Evolutionary conservation across 345 rosid genomes (phyloP).

Genomic region (Sisymbrium altissimum): DNA sequence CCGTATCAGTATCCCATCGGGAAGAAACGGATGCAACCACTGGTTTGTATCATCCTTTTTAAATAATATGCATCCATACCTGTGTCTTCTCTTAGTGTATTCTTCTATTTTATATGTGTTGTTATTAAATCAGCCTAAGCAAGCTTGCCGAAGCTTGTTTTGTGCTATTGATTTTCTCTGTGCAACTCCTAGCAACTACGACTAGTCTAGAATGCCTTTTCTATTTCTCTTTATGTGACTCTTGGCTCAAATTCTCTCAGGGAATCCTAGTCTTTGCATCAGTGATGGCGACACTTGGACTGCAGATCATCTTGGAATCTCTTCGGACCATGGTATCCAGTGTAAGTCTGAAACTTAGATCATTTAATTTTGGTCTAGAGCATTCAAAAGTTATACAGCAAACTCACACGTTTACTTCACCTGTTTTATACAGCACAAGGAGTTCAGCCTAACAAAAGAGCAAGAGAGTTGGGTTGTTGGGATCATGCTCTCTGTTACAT

Average conservation of each 20-base stretch:
- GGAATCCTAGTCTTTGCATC: slow-evolving; percentile 99
- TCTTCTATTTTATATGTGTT: not conserved
- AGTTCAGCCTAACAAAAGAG: slow-evolving; percentile 57
- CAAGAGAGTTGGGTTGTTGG: slow-evolving; percentile 94
- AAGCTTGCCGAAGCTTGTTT: not conserved
- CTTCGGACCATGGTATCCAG: slow-evolving; percentile 60
- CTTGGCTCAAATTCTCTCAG: slow-evolving; percentile 43
- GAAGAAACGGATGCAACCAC: slow-evolving; percentile 96
- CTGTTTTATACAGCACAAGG: slow-evolving; percentile 51
- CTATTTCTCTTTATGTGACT: not conserved
- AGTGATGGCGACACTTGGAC: slow-evolving; percentile 98
- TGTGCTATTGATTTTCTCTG: not conserved
- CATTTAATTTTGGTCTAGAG: slow-evolving; percentile 6
- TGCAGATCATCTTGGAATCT: slow-evolving; percentile 96
- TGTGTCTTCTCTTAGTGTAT: not conserved
- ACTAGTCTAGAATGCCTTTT: not conserved
- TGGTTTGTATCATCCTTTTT: slow-evolving; percentile 51
- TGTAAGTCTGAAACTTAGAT: slow-evolving; percentile 48
- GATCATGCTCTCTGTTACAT: slow-evolving; percentile 89
- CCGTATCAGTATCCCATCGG: slow-evolving; percentile 98
- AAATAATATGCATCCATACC: not conserved
- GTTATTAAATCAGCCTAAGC: not conserved
- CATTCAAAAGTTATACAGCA: not conserved
- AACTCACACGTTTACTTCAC: slow-evolving; percentile 17
- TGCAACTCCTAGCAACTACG: not conserved